Conservation (phyloP, 805 yeast species). For the Candida nanaspora region DNA sequence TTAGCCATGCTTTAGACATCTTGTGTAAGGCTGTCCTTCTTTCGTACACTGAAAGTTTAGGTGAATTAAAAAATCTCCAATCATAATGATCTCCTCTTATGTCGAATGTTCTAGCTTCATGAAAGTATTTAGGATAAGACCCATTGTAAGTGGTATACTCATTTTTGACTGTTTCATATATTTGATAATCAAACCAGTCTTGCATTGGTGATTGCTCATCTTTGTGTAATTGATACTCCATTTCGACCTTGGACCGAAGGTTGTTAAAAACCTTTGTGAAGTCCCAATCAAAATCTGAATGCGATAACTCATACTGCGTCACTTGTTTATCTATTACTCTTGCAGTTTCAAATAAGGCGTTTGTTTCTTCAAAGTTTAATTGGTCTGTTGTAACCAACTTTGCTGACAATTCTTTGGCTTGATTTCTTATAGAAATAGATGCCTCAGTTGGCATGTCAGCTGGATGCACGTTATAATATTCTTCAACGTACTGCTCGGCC, state of each 20-base stretch:
- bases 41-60: conserved; percentile 12
- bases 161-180: conserved; percentile 4
- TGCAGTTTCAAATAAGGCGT: background rate
- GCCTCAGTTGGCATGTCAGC: background rate
- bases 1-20: conserved; percentile 46
- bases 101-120: conserved; percentile 30
- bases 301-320: background rate
- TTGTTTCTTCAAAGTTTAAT: conserved; percentile 9
- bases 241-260: background rate
- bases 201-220: background rate
- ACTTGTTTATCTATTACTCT: background rate
- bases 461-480: background rate
- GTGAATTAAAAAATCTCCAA: conserved; percentile 35
- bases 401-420: background rate
- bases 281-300: background rate
- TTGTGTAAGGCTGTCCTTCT: conserved; percentile 33
- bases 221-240: background rate
- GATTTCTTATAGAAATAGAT: background rate
- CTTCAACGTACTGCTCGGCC: background rate
- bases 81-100: conserved; percentile 36
- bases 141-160: background rate
- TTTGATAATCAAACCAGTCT: conserved; percentile 4
- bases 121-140: conserved; percentile 28
- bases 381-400: background rate
- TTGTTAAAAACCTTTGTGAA: background rate